Base-by-base conservation (phyloP, 805 yeast genomes). In the Monosporozyma yasuniensis region DNA sequence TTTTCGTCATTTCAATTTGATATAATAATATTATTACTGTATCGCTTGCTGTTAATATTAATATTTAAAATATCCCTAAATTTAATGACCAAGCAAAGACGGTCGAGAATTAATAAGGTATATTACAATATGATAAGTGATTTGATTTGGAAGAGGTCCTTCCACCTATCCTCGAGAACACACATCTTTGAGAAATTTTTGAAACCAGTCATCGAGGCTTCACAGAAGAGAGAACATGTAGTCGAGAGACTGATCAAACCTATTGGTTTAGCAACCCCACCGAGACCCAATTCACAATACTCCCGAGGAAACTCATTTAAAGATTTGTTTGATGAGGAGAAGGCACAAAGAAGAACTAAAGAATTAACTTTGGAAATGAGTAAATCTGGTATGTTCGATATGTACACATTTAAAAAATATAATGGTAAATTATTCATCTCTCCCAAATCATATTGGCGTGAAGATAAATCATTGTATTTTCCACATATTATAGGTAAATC, bases 401-500 rank as follows among this genome's bases (percentile, higher is more conserved):
- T 82, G 61, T 78, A 78, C 58, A 74, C 77, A 2, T 83, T 79
- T 61, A 72, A 83, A 46, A 83, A 83, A 57, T 86, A 91, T 2
- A 77, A 81, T 37, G 99, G 98, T 22, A 88, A 89, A 67, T 73
- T 90, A 54, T 93, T 89, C 70, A 71, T 76, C 16, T 78, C 96
- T 0, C 98, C 98, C 1, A 72, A 77, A n/a, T 78, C 89, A 1
- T 83, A 78, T 57, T 90, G 91, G 77, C 78, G 77, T 52, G 68
- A 72, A 11, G 90, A 85, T 7, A 83, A 77, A 60, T 74, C 97
- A 0, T 68, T 80, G 44, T 93, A 79, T 63, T 87, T 93, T 69
- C 96, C 98, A 9, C 89, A 89, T 61, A 72, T 91, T 52, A 63
- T 68, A 23, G 91, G 83, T 0, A 73, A 72, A 21, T 73, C 81